phyloP scores from a whole-genome alignment of 805 yeast species.

The Citeromyces matritensis region DNA sequence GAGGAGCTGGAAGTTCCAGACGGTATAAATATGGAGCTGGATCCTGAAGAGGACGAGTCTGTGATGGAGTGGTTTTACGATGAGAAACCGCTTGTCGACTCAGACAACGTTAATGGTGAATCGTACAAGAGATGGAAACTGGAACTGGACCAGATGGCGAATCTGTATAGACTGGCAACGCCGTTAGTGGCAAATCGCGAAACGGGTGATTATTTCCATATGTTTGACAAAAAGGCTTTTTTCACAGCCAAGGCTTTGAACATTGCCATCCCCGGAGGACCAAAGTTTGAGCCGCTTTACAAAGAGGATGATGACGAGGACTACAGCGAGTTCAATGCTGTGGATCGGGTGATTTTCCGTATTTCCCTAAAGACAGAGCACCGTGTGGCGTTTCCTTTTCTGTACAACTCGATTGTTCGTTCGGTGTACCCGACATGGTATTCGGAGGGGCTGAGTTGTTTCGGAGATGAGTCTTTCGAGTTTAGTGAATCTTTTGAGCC shows the following conservation, averaged over 20 bases:
- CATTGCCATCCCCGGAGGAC: conserved; percentile 87
- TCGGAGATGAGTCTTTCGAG: conserved; percentile 35
- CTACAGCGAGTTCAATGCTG: conserved; percentile 78
- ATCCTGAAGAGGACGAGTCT: conserved; percentile 42
- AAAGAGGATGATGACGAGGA: conserved; percentile 58
- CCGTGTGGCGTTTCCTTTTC: conserved; percentile 71
- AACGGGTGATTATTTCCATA: conserved; percentile 47
- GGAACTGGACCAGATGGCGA: conserved; percentile 43
- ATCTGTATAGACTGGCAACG: conserved; percentile 49
- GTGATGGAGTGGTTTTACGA: conserved; percentile 75
- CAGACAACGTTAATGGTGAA: conserved; percentile 44
- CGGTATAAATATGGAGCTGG: conserved; percentile 55
- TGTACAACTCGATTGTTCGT: conserved; percentile 68
- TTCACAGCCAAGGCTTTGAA: conserved; percentile 86
- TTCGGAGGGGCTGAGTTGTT: conserved; percentile 44
- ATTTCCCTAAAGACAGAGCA: conserved; percentile 69
- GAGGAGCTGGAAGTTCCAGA: conserved; percentile 60
- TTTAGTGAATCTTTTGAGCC: conserved; percentile 36
- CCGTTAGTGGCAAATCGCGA: conserved; percentile 49
- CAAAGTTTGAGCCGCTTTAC: conserved; percentile 80
- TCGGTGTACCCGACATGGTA: conserved; percentile 50
- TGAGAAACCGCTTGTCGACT: conserved; percentile 53
- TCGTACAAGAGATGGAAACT: conserved; percentile 66
- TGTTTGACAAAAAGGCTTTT: conserved; percentile 70
- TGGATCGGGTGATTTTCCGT: conserved; percentile 78